phyloP scores from a whole-genome alignment of 2,329 filamentous ascomycete species.

The Fusarium citri region DNA sequence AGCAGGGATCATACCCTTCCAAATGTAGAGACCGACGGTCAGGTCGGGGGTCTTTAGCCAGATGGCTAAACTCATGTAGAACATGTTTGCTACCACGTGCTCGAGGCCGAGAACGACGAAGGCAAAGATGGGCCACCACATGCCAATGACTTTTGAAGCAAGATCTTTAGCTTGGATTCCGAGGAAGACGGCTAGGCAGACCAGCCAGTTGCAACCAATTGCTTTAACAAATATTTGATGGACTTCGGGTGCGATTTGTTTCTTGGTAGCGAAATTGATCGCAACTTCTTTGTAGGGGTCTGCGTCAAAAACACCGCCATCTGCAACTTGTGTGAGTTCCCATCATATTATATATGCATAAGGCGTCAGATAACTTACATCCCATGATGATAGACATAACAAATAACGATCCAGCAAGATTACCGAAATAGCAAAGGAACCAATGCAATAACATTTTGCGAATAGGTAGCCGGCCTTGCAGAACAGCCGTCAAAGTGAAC shows the following conservation, averaged over 20 bases:
- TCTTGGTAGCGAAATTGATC: conserved; percentile 59
- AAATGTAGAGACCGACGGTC: conserved; percentile 64
- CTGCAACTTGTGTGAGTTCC: conserved; percentile 32
- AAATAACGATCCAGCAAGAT: conserved; percentile 61
- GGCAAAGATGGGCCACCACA: conserved; percentile 68
- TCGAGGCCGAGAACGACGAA: conserved; percentile 66
- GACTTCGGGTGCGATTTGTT: conserved; percentile 61
- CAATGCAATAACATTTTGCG: conserved; percentile 51
- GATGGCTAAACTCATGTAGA: conserved; percentile 63
- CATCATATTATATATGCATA: accelerated
- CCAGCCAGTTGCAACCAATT: conserved; percentile 69
- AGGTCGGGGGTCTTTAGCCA: conserved; percentile 59
- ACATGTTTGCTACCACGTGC: conserved; percentile 70
- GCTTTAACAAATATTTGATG: conserved; percentile 65
- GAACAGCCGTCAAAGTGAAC: conserved; percentile 42
- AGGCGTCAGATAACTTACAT: conserved; percentile 14
- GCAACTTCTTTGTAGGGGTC: conserved; percentile 58
- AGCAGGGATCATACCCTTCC: conserved; percentile 67
- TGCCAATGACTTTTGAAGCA: conserved; percentile 63
- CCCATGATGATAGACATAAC: conserved; percentile 61
- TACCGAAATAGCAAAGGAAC: conserved; percentile 61
- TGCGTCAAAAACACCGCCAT: conserved; percentile 57
- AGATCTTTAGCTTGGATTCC: conserved; percentile 62
- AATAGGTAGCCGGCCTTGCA: conserved; percentile 32
- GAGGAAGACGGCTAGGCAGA: conserved; percentile 64